phyloP scores from a whole-genome alignment of 768 basidiomycete species.

The Lentinula detonsa region DNA sequence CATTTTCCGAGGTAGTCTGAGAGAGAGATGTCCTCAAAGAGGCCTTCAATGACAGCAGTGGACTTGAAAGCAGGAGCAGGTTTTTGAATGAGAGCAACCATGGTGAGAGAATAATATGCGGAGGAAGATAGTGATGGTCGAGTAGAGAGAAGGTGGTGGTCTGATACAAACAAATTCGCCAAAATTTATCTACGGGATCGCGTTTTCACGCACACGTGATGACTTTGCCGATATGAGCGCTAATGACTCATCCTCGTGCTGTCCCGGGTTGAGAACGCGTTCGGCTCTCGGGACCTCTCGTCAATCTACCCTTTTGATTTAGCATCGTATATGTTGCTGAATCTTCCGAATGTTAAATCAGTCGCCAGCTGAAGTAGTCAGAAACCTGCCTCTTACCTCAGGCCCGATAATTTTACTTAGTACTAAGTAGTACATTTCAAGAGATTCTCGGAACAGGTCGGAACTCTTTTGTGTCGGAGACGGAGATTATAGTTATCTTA shows the following conservation, averaged over 20 bases:
- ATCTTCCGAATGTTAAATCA: too few species aligned
- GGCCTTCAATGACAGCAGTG: slow-evolving; percentile 67
- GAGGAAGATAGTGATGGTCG: not conserved
- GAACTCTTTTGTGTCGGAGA: too few species aligned
- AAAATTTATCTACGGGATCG: not conserved
- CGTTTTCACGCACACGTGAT: not conserved
- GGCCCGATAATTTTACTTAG: too few species aligned
- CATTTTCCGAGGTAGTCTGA: slow-evolving; percentile 76
- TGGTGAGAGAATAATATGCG: slow-evolving; percentile 12
- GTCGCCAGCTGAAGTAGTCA: too few species aligned
- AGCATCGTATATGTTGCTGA: too few species aligned
- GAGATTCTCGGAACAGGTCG: too few species aligned
- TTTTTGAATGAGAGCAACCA: slow-evolving; percentile 70
- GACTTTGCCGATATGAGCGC: not conserved
- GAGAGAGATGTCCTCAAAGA: slow-evolving; percentile 75
- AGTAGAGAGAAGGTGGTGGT: not conserved
- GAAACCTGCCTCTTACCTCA: too few species aligned
- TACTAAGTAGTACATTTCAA: too few species aligned
- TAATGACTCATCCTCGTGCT: not conserved
- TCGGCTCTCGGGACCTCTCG: too few species aligned
- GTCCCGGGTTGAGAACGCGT: too few species aligned
- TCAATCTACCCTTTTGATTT: too few species aligned
- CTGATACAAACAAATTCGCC: not conserved
- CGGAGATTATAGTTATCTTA: too few species aligned
- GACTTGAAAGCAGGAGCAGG: slow-evolving; percentile 81